Evolutionary conservation across 1,139 yeast genomes (phyloP), one percentile per base, ranked within the genome.

Genomic region (Candida labiduridarum): DNA sequence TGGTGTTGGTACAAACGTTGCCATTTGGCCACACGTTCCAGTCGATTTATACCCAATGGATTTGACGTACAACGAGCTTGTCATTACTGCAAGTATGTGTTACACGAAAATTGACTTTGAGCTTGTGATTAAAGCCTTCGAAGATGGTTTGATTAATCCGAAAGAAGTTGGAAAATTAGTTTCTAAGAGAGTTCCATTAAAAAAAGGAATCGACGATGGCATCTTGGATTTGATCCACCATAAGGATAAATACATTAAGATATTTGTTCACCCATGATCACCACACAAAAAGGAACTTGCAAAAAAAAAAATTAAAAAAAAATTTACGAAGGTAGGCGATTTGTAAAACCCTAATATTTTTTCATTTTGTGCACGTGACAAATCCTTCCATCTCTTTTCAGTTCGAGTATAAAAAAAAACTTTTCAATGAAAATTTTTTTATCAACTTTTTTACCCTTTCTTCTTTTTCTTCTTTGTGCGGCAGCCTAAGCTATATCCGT

Each of bases 1-100:
- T 49, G 89, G 89, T 44, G 70, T 72, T 12, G 86, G 87, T 5
- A 82, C 84, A 43, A 84, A 84, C 59, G 78, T 84, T 41, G 89
- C 89, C 41, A 76, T 79, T 36, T 80, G 84, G 84, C 71, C 75
- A 22, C 68, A 70, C 51, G 62, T 64, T 33, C 66, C 69, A 12
- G 61, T 71, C 18, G 64, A 65, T 25, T 69, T 63, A 51, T 66
- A 62, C 41, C 77, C 76, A 25, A 73, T 74, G 78, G 66, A 66
- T 47, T 58, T 72, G 15, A 74, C 78, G 2, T 64, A 66, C 56
- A 65, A 70, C 42, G 78, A 74, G 56, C 72, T 69, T 47, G 52
- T 59, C 9, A 65, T 74, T 27, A 71, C 77, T 3, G 79, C 78
- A 12, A 69, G 76, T 9, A 72, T 74, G 65, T 70, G 78, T 55